Base-by-base conservation (phyloP, 306 rosid genomes). In the Rubus idaeus region DNA sequence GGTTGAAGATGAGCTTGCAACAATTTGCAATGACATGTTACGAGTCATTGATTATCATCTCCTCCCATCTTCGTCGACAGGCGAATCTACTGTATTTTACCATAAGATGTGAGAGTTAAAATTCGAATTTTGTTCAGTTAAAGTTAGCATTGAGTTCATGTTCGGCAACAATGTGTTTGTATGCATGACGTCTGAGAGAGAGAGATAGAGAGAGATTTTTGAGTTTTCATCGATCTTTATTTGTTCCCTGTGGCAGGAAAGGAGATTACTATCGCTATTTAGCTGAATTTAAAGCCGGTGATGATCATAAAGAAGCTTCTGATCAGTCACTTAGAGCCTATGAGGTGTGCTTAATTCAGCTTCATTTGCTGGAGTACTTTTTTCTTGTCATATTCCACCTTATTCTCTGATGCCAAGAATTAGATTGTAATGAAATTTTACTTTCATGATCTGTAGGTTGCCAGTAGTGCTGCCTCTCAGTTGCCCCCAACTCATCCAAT, bases 401-500 rank as follows among this genome's bases (percentile, higher is more conserved):
- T 75, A 56, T 9, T 61, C 18, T n/a, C 40, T 26, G 6, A 17
- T 16, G 41, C 8, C 39, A n/a, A 7, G 57, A 50, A 71, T 30
- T 5, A 56, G 72, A 70, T 18, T 14, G 45, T 23, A 44, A 26
- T 17, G 14, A 65, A 62, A 41, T 71, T 60, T n/a, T 5, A 39
- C 40, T 3, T n/a, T n/a, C 14, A 17, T 77, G 18, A 57, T 55
- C n/a, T 74, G 82, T 51, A 85, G 89, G 82, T 75, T 72, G 88
- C 86, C 17, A 41, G 66, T 57, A 76, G 63, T 20, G 84, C 86
- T 23, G 46, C 82, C 37, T 68, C 89, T 77, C 90, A 87, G 77
- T 75, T 89, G 79, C 71, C 93, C 47, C 83, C 93, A 64, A 87
- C 93, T 4, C 90, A 89, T 79, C 90, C 91, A 39, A 83, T 87